phyloP scores from a whole-genome alignment of 2,329 filamentous ascomycete genomes.

The Phaeosphaeria sp. region DNA sequence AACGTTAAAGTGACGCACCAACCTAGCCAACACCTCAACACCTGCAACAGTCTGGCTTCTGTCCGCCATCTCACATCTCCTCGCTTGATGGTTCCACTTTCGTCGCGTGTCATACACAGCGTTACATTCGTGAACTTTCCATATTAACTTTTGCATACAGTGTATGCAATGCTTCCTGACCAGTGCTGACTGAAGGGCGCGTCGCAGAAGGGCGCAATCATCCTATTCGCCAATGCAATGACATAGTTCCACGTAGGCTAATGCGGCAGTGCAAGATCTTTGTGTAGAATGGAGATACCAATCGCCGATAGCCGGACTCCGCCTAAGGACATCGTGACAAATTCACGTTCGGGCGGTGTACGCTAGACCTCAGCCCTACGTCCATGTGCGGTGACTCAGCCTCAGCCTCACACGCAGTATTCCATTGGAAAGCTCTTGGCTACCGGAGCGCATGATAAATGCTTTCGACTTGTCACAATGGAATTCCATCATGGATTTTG shows the following conservation, averaged over 20 bases:
- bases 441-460: neutral
- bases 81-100: neutral
- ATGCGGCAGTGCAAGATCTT: neutral
- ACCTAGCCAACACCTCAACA: neutral
- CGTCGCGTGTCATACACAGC: neutral
- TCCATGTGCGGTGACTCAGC: neutral
- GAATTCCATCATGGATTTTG: neutral
- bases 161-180: neutral
- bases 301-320: neutral
- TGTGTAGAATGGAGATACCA: neutral
- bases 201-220: neutral
- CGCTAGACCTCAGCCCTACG: neutral
- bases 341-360: constrained; percentile 1
- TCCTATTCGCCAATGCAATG: neutral
- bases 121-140: neutral
- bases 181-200: neutral
- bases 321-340: neutral
- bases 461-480: neutral
- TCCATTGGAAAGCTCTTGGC: neutral
- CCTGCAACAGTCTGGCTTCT: neutral
- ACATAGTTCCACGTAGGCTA: neutral
- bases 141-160: neutral
- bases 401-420: neutral
- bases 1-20: neutral
- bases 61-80: neutral